These are phyloP conservation scores for Akanthomyces uredinophilus DNA, from an alignment of 2,329 filamentous ascomycete species.

Conservation along the genomic window DNA sequence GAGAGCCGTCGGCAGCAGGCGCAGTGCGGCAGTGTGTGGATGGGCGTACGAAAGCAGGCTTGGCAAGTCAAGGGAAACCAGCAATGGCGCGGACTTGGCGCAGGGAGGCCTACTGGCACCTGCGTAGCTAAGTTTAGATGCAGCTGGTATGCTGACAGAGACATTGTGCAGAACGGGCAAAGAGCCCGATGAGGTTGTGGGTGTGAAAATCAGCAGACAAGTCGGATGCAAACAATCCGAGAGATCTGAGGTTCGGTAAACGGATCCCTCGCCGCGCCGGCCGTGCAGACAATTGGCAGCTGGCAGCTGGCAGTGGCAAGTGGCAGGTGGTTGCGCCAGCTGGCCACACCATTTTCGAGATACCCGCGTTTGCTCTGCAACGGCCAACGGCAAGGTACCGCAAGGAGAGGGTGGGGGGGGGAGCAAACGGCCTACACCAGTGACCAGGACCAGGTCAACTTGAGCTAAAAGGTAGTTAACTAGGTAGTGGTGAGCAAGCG, in stretches of 20 bases:
- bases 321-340: neutral
- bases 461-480: too few relatives aligned
- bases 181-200: neutral
- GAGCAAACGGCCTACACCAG: neutral
- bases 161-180: neutral
- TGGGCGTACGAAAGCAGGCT: neutral
- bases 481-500: neutral
- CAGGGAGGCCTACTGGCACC: neutral
- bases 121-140: neutral
- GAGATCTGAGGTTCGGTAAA: neutral
- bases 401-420: too few relatives aligned
- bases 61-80: neutral
- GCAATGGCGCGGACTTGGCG: neutral
- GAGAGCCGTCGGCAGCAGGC: neutral
- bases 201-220: too few relatives aligned
- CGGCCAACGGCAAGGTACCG: neutral
- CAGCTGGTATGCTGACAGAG: conserved; percentile 9
- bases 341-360: neutral
- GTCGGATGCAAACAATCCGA: neutral
- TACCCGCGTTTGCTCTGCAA: neutral
- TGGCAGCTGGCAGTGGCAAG: neutral
- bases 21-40: neutral
- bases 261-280: neutral
- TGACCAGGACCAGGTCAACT: too few relatives aligned
- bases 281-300: neutral